Base-by-base conservation (phyloP, 148 eudicot genomes). In the Rhododendron griersonianum region DNA sequence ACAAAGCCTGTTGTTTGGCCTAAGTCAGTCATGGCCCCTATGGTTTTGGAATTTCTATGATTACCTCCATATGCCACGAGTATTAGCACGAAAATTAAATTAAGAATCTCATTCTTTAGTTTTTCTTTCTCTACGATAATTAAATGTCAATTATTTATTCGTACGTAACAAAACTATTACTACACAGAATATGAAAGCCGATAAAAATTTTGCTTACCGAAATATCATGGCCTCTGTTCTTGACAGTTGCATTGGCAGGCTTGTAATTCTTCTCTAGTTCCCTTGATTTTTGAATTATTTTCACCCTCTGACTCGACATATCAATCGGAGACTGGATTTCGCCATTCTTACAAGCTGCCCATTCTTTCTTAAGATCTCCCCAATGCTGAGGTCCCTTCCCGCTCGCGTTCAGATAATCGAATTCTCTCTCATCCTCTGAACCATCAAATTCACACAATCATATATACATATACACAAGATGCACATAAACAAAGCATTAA, bases 311-410 rank as follows among this genome's bases (percentile, higher is more conserved):
- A 19, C 87, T 86, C 4, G 39, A 7, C 83, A 95, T 55, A 84
- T 92, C 93, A 61, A 95, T 92, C 0, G 97, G 98, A 13, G 98
- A 95, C 69, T 95, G 98, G 35, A 87, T 33, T 35, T 78, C 82
- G 41, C 95, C 98, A 0, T 69, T 84, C 16, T 87, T 91, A 80
- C 98, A 94, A 3, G 44, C 79, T 4, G 44, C 82, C 98, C 97
- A 94, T 77, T 93, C 92, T 2, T 87, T 51, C 80, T 86, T 89
- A 4, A 59, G 65, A 59, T 59, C 65, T 59, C 65, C 65, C 65
- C 65, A 59, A 19, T 59, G 65, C n/a, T 5, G n/a, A 5, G 65
- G 65, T 59, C 65, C 65, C 65, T 59, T 59, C 9, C 21, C 65
- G n/a, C 65, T 21, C 0, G n/a, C 65, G 1, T 59, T 59, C 65